A percentile compares a stretch with the other conserved stretches of the same genome.
Evolutionary conservation across 768 basidiomycete genomes (phyloP).

Genomic region (Tricholomella constricta): DNA sequence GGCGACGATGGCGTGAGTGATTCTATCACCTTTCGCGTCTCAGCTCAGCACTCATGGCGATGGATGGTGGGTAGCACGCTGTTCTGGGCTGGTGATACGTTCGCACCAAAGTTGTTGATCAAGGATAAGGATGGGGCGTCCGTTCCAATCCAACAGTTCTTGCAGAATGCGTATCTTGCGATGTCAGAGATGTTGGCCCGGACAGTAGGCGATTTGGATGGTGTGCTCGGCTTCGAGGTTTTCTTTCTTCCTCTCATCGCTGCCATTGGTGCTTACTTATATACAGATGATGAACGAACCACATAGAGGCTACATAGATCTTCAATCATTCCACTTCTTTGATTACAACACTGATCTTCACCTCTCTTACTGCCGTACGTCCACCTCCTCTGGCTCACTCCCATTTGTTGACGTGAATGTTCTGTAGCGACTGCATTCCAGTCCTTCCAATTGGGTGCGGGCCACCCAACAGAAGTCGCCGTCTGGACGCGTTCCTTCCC

Average conservation of each 20-base stretch:
- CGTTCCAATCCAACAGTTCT: slow-evolving; percentile 74
- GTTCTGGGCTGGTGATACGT: slow-evolving; percentile 92
- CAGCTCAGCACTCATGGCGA: background rate
- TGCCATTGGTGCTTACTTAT: background rate
- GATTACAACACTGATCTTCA: slow-evolving; percentile 97
- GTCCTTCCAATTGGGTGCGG: slow-evolving; percentile 91
- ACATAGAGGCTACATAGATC: slow-evolving; percentile 87
- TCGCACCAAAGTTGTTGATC: slow-evolving; percentile 72
- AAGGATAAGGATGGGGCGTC: slow-evolving; percentile 47
- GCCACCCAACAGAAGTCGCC: slow-evolving; percentile 77
- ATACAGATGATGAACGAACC: slow-evolving; percentile 90
- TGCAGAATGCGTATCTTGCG: slow-evolving; percentile 80
- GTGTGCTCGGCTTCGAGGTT: slow-evolving; percentile 90
- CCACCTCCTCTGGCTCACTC: background rate
- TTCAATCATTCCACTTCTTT: slow-evolving; percentile 80
- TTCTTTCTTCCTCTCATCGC: background rate
- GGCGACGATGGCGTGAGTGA: slow-evolving; percentile 84
- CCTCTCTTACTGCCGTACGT: slow-evolving; percentile 74
- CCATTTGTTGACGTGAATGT: background rate
- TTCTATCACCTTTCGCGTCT: background rate
- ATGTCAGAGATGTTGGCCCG: slow-evolving; percentile 72
- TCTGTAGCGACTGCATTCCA: slow-evolving; percentile 74
- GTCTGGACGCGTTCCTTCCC: slow-evolving; percentile 88
- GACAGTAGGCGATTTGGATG: slow-evolving; percentile 71
- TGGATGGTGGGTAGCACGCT: slow-evolving; percentile 58